Conservation (phyloP, 805 yeast genomes). For the Candida schatavii region DNA sequence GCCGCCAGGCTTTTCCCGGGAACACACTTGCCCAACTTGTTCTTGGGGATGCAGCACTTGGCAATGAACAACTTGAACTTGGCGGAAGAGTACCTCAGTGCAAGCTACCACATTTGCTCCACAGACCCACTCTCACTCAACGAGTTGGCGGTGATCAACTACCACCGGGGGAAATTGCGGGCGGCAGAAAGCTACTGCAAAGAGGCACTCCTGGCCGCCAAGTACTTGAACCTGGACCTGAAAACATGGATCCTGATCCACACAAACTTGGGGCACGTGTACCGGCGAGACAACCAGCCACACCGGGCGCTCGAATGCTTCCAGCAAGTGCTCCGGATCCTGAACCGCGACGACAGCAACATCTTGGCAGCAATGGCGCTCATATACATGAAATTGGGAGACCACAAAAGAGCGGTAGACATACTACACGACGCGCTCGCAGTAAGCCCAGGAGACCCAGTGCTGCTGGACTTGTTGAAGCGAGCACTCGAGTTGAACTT, state of each 20-base stretch:
- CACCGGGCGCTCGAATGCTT: constrained; percentile 73
- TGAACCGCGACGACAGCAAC: constrained; percentile 67
- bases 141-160: constrained; percentile 90
- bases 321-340: constrained; percentile 65
- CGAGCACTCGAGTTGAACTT: constrained; percentile 70
- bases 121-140: constrained; percentile 85
- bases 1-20: constrained; percentile 91
- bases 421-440: constrained; percentile 79
- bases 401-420: constrained; percentile 65
- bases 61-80: constrained; percentile 79
- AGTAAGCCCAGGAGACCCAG: constrained; percentile 73
- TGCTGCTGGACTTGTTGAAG: constrained; percentile 75
- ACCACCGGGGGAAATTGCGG: constrained; percentile 64
- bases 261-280: constrained; percentile 86
- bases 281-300: constrained; percentile 59
- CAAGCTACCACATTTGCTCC: constrained; percentile 75
- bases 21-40: constrained; percentile 83
- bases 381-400: constrained; percentile 68
- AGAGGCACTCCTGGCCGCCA: constrained; percentile 70
- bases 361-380: constrained; percentile 83
- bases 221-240: constrained; percentile 68
- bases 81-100: constrained; percentile 80
- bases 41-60: constrained; percentile 93
- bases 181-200: constrained; percentile 70
- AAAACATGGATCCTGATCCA: constrained; percentile 83